A percentile compares a stretch with the other conserved stretches of the same genome.
Evolutionary conservation across 1,284 basidiomycete genomes (phyloP).

Genomic region (Neonothopanus nambi): DNA sequence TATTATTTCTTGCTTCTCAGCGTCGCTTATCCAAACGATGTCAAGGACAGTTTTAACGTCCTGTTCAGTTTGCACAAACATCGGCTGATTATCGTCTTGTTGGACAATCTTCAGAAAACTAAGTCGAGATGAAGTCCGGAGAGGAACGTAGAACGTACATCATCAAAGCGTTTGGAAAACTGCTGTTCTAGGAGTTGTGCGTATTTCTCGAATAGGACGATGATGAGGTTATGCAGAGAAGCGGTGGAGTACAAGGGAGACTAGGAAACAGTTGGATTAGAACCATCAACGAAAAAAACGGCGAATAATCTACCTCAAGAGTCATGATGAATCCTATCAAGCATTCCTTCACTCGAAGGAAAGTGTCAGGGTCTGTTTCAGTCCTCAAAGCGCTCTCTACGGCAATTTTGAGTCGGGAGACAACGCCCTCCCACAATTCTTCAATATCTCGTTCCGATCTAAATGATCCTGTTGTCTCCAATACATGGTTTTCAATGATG

Average conservation of each 20-base stretch:
- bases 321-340: conserved; percentile 91
- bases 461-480: conserved; percentile 85
- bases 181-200: conserved; percentile 82
- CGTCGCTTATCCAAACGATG: conserved; percentile 82
- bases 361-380: conserved; percentile 83
- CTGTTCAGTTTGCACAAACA: conserved; percentile 75
- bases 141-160: conserved; percentile 44
- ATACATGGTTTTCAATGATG: conserved; percentile 93
- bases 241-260: conserved; percentile 85
- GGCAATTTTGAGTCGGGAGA: conserved; percentile 76
- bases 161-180: conserved; percentile 82
- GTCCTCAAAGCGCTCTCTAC: conserved; percentile 75
- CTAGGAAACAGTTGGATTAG: conserved; percentile 39
- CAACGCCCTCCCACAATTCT: conserved; percentile 93
- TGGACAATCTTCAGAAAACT: conserved; percentile 67
- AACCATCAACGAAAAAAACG: not conserved
- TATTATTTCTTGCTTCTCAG: conserved; percentile 63
- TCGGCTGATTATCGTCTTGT: conserved; percentile 90
- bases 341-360: conserved; percentile 83
- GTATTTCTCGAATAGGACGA: conserved; percentile 91
- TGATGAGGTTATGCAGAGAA: conserved; percentile 82
- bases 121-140: not conserved
- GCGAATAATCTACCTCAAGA: conserved; percentile 70
- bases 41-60: conserved; percentile 81
- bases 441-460: conserved; percentile 90